Percentiles rank a stretch among this genome's conserved stretches.
These are phyloP conservation scores for Neurospora sp. DNA, from an alignment of 2,329 filamentous ascomycete species.

Conservation along the genomic window DNA sequence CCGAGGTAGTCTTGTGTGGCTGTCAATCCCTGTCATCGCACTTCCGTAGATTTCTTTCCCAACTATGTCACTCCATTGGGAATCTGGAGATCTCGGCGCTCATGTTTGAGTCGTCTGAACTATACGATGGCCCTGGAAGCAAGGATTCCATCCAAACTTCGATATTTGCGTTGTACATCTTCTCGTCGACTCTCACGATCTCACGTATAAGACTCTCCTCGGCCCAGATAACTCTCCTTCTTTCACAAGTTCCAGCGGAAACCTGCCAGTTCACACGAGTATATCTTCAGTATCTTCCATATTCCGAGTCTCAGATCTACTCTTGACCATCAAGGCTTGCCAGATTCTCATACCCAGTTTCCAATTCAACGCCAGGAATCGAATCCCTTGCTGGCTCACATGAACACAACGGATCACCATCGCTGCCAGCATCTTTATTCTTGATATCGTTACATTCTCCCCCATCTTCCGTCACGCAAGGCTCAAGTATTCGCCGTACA, in stretches of 20 bases:
- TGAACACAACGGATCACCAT: not conserved
- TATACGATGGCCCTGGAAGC: not conserved
- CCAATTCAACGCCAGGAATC: not conserved
- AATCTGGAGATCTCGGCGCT: not conserved
- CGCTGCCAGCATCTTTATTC: not conserved
- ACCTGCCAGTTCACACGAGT: too few relatives aligned
- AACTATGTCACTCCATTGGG: not conserved
- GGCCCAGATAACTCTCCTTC: not conserved
- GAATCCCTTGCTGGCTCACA: not conserved
- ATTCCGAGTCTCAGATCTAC: too few relatives aligned
- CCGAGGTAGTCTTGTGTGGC: not conserved
- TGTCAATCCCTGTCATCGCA: not conserved
- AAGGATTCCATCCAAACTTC: not conserved
- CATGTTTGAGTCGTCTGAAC: not conserved
- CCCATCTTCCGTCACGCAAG: too few relatives aligned
- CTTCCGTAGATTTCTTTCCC: not conserved
- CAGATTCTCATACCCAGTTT: not conserved
- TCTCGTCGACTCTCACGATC: not conserved
- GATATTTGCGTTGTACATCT: accelerated
- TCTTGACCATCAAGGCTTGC: too few relatives aligned
- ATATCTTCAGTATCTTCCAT: too few relatives aligned
- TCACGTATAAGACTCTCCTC: not conserved
- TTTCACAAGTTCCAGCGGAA: too few relatives aligned
- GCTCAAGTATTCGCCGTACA: too few relatives aligned
- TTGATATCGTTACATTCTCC: not conserved